Base-by-base conservation (phyloP, 2,329 filamentous ascomycete genomes). In the Rutstroemia sp. region DNA sequence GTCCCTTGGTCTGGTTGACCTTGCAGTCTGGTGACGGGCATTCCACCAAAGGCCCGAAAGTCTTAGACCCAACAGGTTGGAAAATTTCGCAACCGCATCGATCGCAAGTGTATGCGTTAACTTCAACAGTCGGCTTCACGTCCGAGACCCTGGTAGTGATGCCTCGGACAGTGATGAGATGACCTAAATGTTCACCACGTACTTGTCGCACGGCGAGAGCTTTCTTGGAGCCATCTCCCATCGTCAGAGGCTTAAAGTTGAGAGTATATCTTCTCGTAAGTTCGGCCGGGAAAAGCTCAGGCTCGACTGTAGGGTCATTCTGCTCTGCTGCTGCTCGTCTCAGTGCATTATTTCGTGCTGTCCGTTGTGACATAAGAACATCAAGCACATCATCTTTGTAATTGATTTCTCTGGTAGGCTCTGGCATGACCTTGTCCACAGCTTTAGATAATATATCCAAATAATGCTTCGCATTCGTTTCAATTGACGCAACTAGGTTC, bases 381-480 rank as follows among this genome's bases (percentile, higher is more conserved):
- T 99, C 94, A 45, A 99, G 80, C 9, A 97, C 92, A 72, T 99
- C 94, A 68, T 96, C 92, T 72, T 97, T 97, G 79, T 96, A 97
- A 64, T 82, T 92, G 63, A 92, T 80, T 62, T 96, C 90, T 53
- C 78, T 79, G 14, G 82, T 87, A 42, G 92, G 87, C 60, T 81
- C 77, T 0, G 94, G 94, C 80, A 99, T 84, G 54, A 89, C 80
- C 58, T 85, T 87, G 74, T 99, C 94, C 46, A 96, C 85, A 7
- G 94, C 94, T 63, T 87, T 81, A 2, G 92, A 92, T 58, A 97
- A 74, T 58, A 97, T 82, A 67, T 99, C 94, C 63, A 97, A 86
- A 69, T 99, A 99, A 71, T 96, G 94, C 68, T 94, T 88, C 16
- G 94, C 90, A 73, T 99, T 99, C 64, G 79, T 81, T 74, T 94